Evolutionary conservation across 2,329 filamentous ascomycete genomes (phyloP).

Genomic region (Alternaria arbusti): DNA sequence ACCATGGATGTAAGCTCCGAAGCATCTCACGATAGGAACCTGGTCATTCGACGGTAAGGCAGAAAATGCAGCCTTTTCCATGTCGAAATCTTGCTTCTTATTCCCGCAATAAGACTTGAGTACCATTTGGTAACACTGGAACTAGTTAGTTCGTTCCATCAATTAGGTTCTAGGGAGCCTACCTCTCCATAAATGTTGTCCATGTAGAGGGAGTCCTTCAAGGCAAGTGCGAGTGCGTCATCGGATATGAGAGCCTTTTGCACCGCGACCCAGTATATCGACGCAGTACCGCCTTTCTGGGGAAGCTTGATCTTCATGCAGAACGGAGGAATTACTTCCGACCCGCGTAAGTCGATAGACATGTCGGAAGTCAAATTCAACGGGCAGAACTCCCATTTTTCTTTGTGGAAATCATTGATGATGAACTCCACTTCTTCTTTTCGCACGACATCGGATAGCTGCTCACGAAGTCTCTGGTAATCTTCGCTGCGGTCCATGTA

Average conservation of each 20-base stretch:
- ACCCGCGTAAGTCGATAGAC: accelerated
- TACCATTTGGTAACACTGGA: slow-evolving; percentile 33
- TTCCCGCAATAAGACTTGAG: slow-evolving; percentile 34
- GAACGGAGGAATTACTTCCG: neutral
- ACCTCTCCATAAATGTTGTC: neutral
- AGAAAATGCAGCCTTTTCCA: slow-evolving; percentile 40
- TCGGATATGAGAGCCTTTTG: neutral
- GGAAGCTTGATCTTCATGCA: neutral
- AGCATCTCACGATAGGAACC: slow-evolving; percentile 35
- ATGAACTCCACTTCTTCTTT: neutral
- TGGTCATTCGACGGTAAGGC: slow-evolving; percentile 23
- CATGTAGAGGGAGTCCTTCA: neutral
- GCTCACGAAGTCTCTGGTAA: neutral
- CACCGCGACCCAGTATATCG: neutral
- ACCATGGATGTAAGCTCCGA: slow-evolving; percentile 33
- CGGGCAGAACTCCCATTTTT: neutral
- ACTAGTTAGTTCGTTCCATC: no score
- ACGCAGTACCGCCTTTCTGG: neutral
- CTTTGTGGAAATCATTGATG: neutral
- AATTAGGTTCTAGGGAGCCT: no score
- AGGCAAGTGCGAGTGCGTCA: neutral
- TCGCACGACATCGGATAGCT: neutral
- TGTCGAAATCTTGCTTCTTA: slow-evolving; percentile 25
- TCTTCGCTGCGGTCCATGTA: neutral
- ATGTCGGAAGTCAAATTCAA: neutral